Percentiles rank a stretch among this genome's conserved stretches.
phyloP scores from a whole-genome alignment of 208 protist genomes.

The Spironucleus salmonicida region DNA sequence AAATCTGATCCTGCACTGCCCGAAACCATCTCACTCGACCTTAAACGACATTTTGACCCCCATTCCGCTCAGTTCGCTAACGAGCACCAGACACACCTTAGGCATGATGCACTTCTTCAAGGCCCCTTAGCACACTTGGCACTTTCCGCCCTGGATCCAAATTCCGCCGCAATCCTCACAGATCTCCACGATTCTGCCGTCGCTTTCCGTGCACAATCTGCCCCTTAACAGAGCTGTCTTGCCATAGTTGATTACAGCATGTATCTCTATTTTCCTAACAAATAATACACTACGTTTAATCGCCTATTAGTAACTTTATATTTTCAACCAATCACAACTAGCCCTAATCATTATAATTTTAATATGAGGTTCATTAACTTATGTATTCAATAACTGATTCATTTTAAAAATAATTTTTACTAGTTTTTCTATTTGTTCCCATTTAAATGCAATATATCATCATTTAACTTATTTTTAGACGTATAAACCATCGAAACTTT shows the following conservation, averaged over 20 bases:
- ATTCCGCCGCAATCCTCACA: constrained; percentile 45
- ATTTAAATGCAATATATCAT: no score
- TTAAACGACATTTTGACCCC: constrained; percentile 56
- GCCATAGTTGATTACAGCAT: constrained; percentile 94
- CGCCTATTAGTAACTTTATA: no score
- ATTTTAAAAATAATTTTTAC: no score
- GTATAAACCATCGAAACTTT: no score
- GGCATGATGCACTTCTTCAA: constrained; percentile 44
- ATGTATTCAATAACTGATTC: no score
- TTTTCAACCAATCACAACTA: no score
- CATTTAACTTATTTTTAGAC: no score
- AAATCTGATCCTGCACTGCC: no score
- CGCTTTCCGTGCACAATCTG: constrained; percentile 71
- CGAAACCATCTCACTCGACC: constrained; percentile 7
- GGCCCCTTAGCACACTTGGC: constrained; percentile 2
- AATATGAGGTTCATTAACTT: no score
- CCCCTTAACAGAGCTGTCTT: constrained; percentile 89
- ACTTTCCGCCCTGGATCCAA: background rate
- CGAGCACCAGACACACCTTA: constrained; percentile 62
- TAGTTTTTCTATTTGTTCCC: no score
- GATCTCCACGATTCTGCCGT: constrained; percentile 43
- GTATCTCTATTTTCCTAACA: constrained; percentile 99
- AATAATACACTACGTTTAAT: no score
- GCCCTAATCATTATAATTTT: no score
- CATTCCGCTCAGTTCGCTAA: constrained; percentile 63